These are phyloP conservation scores for Trypanosoma theileri DNA, from an alignment of 208 protist genomes.

Conservation along the genomic window DNA sequence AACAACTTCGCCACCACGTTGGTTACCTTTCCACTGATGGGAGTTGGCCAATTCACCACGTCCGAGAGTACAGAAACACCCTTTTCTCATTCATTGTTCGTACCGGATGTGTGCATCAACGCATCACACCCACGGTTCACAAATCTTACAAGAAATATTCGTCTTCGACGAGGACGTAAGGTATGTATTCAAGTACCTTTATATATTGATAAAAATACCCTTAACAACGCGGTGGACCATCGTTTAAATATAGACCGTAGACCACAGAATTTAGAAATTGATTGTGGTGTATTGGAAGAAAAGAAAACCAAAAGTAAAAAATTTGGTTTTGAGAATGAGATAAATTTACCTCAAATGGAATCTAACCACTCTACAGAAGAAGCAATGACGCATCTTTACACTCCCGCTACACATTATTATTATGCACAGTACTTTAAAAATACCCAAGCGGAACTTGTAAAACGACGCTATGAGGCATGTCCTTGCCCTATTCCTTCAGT, in stretches of 20 bases:
- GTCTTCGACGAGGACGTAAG: conserved; percentile 92
- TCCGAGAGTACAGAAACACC: conserved; percentile 42
- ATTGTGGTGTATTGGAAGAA: conserved; percentile 41
- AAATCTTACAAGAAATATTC: conserved; percentile 97
- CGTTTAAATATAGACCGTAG: conserved; percentile 78
- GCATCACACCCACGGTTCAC: conserved; percentile 94
- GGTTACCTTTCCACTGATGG: conserved; percentile 95
- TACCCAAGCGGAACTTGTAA: conserved; percentile 62
- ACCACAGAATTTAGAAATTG: conserved; percentile 80
- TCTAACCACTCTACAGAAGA: conserved; percentile 43
- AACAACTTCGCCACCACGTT: conserved; percentile 90
- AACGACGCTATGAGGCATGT: conserved; percentile 79
- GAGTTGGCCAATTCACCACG: conserved; percentile 72
- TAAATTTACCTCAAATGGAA: background rate
- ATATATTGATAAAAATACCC: conserved; percentile 93
- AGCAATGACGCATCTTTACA: conserved; percentile 78
- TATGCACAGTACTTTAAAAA: conserved; percentile 91
- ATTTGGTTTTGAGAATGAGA: conserved; percentile 26
- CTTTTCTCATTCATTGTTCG: conserved; percentile 92
- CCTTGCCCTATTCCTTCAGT: conserved; percentile 82
- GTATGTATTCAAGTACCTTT: conserved; percentile 97
- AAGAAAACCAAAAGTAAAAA: conserved; percentile 53
- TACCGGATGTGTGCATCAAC: conserved; percentile 97
- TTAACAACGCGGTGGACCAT: conserved; percentile 71
- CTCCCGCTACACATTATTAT: conserved; percentile 84